Conservation (phyloP, 257 asterid genomes). For the Solanum arcanum region DNA sequence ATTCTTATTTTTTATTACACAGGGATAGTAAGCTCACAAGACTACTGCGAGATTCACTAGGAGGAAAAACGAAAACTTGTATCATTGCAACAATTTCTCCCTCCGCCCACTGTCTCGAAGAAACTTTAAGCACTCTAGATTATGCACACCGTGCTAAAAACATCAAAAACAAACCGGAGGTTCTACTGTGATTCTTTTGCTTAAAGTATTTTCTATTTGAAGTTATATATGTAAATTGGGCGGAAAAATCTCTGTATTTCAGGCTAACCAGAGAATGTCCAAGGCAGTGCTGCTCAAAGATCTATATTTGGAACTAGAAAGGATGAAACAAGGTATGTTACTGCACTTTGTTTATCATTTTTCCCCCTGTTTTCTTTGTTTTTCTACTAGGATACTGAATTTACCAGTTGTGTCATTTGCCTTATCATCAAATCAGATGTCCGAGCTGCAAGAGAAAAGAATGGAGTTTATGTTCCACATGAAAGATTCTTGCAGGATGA, state of each 20-base stretch:
- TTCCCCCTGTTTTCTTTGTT: background rate
- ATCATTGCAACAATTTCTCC: slow-evolving; percentile 81
- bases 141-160: slow-evolving; percentile 84
- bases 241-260: slow-evolving; percentile 21
- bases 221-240: background rate
- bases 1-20: slow-evolving; percentile 2
- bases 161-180: slow-evolving; percentile 87
- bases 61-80: slow-evolving; percentile 86
- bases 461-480: slow-evolving; percentile 77
- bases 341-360: background rate
- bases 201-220: background rate
- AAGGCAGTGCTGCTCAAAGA: slow-evolving; percentile 72
- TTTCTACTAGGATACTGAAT: background rate
- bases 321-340: slow-evolving; percentile 67
- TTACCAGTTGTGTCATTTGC: background rate
- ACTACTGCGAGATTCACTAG: slow-evolving; percentile 73
- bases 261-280: slow-evolving; percentile 78
- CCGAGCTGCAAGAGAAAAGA: slow-evolving; percentile 84
- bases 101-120: slow-evolving; percentile 60
- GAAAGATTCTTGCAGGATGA: slow-evolving; percentile 78
- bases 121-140: slow-evolving; percentile 75
- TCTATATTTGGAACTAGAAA: slow-evolving; percentile 60
- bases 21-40: slow-evolving; percentile 92
- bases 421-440: slow-evolving; percentile 35
- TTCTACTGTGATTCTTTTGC: background rate